Evolutionary conservation across 2,329 filamentous ascomycete genomes (phyloP).

Genomic region (Ascochyta pisi): DNA sequence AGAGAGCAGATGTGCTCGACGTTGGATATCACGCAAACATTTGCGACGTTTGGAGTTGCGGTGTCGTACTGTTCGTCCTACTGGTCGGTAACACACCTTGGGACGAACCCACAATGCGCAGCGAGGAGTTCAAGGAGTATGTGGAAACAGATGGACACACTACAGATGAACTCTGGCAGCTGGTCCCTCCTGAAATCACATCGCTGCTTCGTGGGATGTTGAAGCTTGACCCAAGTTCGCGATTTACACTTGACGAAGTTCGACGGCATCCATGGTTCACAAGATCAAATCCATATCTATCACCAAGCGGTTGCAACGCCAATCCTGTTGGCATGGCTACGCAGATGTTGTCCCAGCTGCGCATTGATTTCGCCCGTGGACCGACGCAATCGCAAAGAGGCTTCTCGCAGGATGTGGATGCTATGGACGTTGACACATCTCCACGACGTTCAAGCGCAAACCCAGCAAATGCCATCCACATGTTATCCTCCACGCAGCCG

Average conservation of each 20-base stretch:
- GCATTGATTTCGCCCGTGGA: constrained; percentile 81
- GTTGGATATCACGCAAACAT: constrained; percentile 76
- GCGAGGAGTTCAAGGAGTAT: constrained; percentile 93
- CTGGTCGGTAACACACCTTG: constrained; percentile 96
- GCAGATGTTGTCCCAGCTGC: constrained; percentile 89
- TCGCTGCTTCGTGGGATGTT: constrained; percentile 94
- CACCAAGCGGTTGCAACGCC: constrained; percentile 73
- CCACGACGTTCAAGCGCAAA: constrained; percentile 41
- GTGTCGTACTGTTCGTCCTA: constrained; percentile 95
- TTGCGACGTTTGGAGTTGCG: constrained; percentile 96
- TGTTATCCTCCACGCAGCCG: constrained; percentile 83
- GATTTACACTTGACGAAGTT: constrained; percentile 87
- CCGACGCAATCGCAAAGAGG: constrained; percentile 60
- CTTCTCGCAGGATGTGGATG: constrained; percentile 54
- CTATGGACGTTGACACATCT: constrained; percentile 73
- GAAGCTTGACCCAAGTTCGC: constrained; percentile 73
- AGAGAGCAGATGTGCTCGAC: constrained; percentile 58
- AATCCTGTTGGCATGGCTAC: constrained; percentile 89
- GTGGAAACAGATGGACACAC: constrained; percentile 79
- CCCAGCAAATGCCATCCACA: constrained; percentile 47
- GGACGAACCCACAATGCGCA: constrained; percentile 86
- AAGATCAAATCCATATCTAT: constrained; percentile 77
- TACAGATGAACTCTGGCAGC: constrained; percentile 83
- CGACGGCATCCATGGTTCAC: constrained; percentile 96
- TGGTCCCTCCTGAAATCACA: constrained; percentile 74